Base-by-base conservation (phyloP, 2,329 filamentous ascomycete genomes). In the Arthroderma sp. region DNA sequence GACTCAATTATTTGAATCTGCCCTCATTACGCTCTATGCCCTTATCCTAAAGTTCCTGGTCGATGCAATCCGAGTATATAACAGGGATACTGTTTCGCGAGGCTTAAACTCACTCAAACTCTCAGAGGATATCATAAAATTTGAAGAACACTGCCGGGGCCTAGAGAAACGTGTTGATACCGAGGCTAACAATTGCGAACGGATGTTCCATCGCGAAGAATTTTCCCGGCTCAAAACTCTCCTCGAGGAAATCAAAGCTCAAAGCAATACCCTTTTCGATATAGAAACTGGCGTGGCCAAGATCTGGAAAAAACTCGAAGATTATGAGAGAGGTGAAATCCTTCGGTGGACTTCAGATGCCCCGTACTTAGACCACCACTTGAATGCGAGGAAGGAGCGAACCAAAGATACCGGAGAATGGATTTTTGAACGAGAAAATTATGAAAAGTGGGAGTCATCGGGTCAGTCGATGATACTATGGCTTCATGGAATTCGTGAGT, bases 311-410 rank as follows among this genome's bases (percentile, higher is more conserved):
- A 27, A 36, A 29, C 22, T 38, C 43, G 43, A 42, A 4, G 27
- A 46, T 4, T 39, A 53, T 29, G 34, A 38, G 31, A 39, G 52
- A 8, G 37, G 46, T 1, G 37, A 47, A 11, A 52, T 58, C 30
- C 45, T 60, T 1, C 33, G 51, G 28, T 60, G 56, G 56, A 49
- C 53, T 11, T 60, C 51, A 33, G 48, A 38, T 38, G 50, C 49
- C 22, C 52, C 50, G 10, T 55, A 52, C 33, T 29, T 37, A 8
- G 34, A 45, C 6, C 50, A 56, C 22, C 55, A 57, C 22, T 29
- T 42, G 3, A 44, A 29, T 36, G 43, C 47, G 9, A 46, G 36
- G 22, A 40, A 46, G 9, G 45, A 34, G 22, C 50, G 51, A 4
- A 43, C 50, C n/a, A 11, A 38, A 2, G 32, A 43, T 5, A 55